Evolutionary conservation across 768 basidiomycete species (phyloP).

Genomic region (Lyophyllum shimeji): DNA sequence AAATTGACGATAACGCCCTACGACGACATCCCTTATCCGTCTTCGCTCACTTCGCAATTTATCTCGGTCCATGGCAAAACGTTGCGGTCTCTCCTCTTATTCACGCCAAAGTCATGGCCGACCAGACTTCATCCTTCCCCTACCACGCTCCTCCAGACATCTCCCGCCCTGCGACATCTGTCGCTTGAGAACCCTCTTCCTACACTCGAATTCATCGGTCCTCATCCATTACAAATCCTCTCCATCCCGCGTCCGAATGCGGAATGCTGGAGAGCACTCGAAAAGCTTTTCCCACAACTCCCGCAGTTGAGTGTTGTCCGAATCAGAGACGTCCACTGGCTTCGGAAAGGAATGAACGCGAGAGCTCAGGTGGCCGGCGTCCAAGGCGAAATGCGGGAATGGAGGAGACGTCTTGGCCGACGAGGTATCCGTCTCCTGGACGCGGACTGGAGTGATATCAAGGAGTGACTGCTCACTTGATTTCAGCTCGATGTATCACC

Average conservation of each 20-base stretch:
- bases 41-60: conserved; percentile 56
- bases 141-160: conserved; percentile 41
- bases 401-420: conserved; percentile 61
- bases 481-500: background rate
- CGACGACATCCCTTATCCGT: conserved; percentile 61
- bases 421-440: conserved; percentile 66
- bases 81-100: conserved; percentile 63
- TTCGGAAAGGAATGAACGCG: conserved; percentile 62
- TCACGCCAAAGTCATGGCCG: conserved; percentile 71
- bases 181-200: conserved; percentile 75
- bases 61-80: conserved; percentile 56
- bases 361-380: conserved; percentile 73
- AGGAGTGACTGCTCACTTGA: conserved; percentile 12
- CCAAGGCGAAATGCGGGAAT: conserved; percentile 78
- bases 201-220: conserved; percentile 31
- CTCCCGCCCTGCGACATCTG: conserved; percentile 62
- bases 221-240: conserved; percentile 56
- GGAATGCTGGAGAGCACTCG: conserved; percentile 57
- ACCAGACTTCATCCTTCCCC: conserved; percentile 58
- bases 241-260: conserved; percentile 73
- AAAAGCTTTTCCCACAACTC: conserved; percentile 52
- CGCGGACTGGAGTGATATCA: conserved; percentile 63
- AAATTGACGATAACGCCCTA: conserved; percentile 75
- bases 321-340: conserved; percentile 70
- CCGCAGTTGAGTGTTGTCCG: conserved; percentile 59